These are phyloP conservation scores for Podospora sp. DNA, from an alignment of 495 filamentous ascomycete genomes.

Conservation along the genomic window DNA sequence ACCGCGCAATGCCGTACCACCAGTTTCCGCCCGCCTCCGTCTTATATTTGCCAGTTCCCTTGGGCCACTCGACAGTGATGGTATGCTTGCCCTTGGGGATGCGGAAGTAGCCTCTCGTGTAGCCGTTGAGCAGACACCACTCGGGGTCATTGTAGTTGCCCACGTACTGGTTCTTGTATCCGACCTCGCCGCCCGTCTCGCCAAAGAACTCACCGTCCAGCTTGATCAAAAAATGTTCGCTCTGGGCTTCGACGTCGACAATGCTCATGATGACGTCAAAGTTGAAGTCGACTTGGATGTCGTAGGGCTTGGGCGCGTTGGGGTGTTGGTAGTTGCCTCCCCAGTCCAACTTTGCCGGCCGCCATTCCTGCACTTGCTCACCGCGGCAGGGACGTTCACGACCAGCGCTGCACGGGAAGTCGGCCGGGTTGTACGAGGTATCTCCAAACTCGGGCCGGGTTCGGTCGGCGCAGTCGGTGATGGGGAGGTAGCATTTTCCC, in stretches of 20 bases:
- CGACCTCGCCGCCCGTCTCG: constrained; percentile 10
- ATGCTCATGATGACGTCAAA: constrained; percentile 12
- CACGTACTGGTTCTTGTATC: constrained; percentile 6
- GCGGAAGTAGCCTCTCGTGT: not conserved
- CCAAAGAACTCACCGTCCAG: constrained; percentile 7
- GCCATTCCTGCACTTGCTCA: not conserved
- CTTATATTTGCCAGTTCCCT: constrained; percentile 1
- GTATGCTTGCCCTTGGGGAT: constrained; percentile 3
- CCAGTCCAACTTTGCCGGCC: not conserved
- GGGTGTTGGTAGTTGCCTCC: not conserved
- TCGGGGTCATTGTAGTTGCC: constrained; percentile 6
- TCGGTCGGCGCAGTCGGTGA: constrained; percentile 11
- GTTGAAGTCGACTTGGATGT: constrained; percentile 1
- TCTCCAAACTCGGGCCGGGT: not conserved
- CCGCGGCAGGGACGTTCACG: constrained; percentile 5
- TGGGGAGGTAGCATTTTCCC: not conserved
- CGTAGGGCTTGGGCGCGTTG: constrained; percentile 3
- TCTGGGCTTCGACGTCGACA: constrained; percentile 6
- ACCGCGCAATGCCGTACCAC: not conserved
- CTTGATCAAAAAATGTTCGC: constrained; percentile 8
- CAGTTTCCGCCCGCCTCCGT: not conserved
- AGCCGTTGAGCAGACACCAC: constrained; percentile 5
- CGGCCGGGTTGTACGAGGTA: constrained; percentile 6
- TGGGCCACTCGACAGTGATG: constrained; percentile 1
- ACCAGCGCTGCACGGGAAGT: constrained; percentile 7